Evolutionary conservation across 495 filamentous ascomycete genomes (phyloP), one percentile per base, ranked within the genome.

Genomic region (Penicillium coffeae): DNA sequence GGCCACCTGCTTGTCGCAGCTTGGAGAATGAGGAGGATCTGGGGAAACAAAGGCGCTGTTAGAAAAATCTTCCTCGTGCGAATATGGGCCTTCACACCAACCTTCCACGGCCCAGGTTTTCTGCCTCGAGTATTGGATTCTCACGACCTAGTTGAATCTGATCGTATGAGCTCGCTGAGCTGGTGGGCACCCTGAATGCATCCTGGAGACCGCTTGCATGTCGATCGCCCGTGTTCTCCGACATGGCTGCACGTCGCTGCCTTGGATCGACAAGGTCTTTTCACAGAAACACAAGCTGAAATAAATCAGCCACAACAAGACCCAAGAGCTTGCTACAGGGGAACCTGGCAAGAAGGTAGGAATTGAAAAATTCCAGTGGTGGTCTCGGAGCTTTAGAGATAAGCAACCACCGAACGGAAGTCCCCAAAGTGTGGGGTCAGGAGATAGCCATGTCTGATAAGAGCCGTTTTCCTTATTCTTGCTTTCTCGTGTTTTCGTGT

Each of bases 1-100:
- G 85, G 21, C 93, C 93, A 34, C 93, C 93, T 10, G 84, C 87
- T 43, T 94, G 83, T 51, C 86, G 76, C 19, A 96, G 65, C 30
- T 85, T 81, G 60, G 88, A 88, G 55, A 93, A 74, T 14, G 91
- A 95, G 3, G 87, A 59, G 10, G 67, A 70, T 43, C 71, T 73
- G 34, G 3, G 33, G 25, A 30, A 12, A 7, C 6, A 3, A 12
- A 19, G 30, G 5, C 4, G 8, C 6, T 10, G 39, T 32, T 21
- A 22, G 10, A 15, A 21, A 8, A 21, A 8, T n/a, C 12, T 36
- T 33, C 16, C 8, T 10, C 1, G 3, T 4, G 15, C 16, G n/a
- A 19, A 27, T 27, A 3, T 27, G n/a, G 36, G 19, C 6, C 14
- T 38, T 38, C 12, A 1, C 7, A 38, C 20, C 19, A 45, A 63